Percentiles rank a stretch among this genome's conserved stretches.
Conservation (phyloP, 2,329 filamentous ascomycete species). For the Graphiopsis chlorocephala region DNA sequence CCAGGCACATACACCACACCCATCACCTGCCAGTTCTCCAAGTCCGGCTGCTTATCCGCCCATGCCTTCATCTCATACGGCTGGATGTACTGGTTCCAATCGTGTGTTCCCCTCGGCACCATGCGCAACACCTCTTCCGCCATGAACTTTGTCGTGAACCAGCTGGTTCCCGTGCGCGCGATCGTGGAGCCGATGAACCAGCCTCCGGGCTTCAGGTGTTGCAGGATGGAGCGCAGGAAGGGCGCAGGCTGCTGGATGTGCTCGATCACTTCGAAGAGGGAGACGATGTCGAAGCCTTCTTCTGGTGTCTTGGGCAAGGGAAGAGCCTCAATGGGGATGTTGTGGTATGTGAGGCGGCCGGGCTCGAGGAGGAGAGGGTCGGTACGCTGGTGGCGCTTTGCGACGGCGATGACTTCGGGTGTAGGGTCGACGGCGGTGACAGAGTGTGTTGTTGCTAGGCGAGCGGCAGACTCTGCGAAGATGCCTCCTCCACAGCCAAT, state of each 20-base stretch:
- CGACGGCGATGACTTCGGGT: constrained; percentile 69
- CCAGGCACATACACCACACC: constrained; percentile 90
- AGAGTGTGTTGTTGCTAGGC: constrained; percentile 59
- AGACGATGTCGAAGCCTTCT: constrained; percentile 71
- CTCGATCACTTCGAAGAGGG: constrained; percentile 91
- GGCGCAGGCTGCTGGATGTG: constrained; percentile 75
- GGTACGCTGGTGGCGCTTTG: constrained; percentile 68
- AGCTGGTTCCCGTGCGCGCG: constrained; percentile 81
- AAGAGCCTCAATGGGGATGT: constrained; percentile 73
- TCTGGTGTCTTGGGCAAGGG: constrained; percentile 19
- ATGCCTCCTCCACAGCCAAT: constrained; percentile 95
- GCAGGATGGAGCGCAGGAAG: constrained; percentile 69
- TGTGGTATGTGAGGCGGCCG: constrained; percentile 64
- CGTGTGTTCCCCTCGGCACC: constrained; percentile 89
- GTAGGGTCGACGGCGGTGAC: constrained; percentile 80
- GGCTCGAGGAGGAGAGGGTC: constrained; percentile 64
- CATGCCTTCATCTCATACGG: constrained; percentile 66
- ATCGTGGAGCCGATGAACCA: constrained; percentile 95
- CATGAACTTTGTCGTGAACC: constrained; percentile 86
- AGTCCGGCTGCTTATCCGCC: constrained; percentile 41
- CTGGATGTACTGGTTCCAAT: constrained; percentile 96
- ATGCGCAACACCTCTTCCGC: constrained; percentile 85
- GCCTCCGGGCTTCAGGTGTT: constrained; percentile 81
- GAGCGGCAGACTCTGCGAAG: constrained; percentile 83
- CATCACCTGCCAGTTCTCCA: constrained; percentile 64